A percentile compares a stretch with the other conserved stretches of the same genome.
These are phyloP conservation scores for Dillenia turbinata DNA, from an alignment of 164 flowering plant genomes.

Conservation along the genomic window DNA sequence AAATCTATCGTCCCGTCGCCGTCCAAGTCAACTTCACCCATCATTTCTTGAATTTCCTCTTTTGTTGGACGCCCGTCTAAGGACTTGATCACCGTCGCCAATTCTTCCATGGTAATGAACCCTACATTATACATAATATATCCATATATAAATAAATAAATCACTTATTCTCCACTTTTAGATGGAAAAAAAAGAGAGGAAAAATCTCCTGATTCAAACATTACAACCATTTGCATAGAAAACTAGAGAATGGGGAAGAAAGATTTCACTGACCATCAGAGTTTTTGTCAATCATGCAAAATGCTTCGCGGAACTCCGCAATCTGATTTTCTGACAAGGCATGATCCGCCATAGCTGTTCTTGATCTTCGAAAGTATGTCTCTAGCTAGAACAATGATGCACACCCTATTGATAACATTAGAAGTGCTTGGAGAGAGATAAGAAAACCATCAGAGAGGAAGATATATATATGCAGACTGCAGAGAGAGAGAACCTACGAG, in stretches of 20 bases:
- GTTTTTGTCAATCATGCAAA: constrained; percentile 41
- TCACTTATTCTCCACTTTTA: not conserved
- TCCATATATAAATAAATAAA: too few relatives aligned
- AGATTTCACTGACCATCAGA: constrained; percentile 30
- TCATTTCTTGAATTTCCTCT: constrained; percentile 37
- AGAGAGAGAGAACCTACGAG: too few relatives aligned
- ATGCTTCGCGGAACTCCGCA: constrained; percentile 47
- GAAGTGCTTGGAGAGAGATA: too few relatives aligned
- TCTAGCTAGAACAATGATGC: too few relatives aligned
- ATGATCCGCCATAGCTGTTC: constrained; percentile 16
- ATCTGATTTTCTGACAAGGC: constrained; percentile 38
- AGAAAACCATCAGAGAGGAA: too few relatives aligned
- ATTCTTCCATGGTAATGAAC: constrained; percentile 40
- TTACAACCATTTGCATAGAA: too few relatives aligned
- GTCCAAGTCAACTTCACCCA: constrained; percentile 26
- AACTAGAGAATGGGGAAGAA: not conserved
- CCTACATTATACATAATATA: constrained; percentile 15
- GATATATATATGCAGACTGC: too few relatives aligned
- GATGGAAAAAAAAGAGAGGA: too few relatives aligned
- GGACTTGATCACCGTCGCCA: constrained; percentile 32
- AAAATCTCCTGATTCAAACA: too few relatives aligned
- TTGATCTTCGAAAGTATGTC: too few relatives aligned
- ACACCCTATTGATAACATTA: too few relatives aligned
- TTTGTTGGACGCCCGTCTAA: constrained; percentile 27
- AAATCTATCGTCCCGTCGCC: constrained; percentile 29